Evolutionary conservation across 176 grass and related monocot species (phyloP), one percentile per base, ranked within the genome.

Genomic region (Oryza coarctata): DNA sequence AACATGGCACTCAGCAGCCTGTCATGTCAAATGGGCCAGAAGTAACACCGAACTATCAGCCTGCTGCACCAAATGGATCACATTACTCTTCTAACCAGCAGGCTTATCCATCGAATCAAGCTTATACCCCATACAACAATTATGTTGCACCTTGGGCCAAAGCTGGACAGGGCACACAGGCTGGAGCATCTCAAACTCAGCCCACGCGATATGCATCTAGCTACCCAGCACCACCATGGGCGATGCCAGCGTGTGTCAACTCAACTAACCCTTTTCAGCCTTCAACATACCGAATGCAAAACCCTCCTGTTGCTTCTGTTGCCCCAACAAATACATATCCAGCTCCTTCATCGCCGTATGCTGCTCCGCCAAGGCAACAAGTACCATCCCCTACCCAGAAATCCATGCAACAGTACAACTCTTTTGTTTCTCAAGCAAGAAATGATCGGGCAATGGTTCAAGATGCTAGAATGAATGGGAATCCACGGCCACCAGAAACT

Each of bases 81-180:
- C 74, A 80, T 39, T 74, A 86, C 20, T 34, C 68, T 74, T 63
- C 71, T 29, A 83, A 44, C 43, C 70, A 84, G 65, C 80, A 88
- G 81, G 22, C 78, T 27, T 74, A 82, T 78, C 34, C 73, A 36
- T 39, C 70, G 77, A 80, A 73, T 61, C 62, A 94, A 63, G 85
- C 71, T n/a, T 87, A 88, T 85, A 68, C 63, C 68, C 88, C 87
- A 14, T 88, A 95, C 85, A 90, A 88, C 70, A 91, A 81, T 76
- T 96, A 96, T 65, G 87, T 96, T 35, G 93, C 87, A 34, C 88
- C 97, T 28, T 96, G 97, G 93, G 97, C 97, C 80, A 90, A 94
- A 75, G 86, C 76, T 10, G 84, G 83, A 25, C 74, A 76, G n/a
- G 47, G 47, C 33, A 3, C 44, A 10, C 83, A 99, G 52, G 74